phyloP scores from a whole-genome alignment of 805 yeast genomes.

The Candida ponderosae region DNA sequence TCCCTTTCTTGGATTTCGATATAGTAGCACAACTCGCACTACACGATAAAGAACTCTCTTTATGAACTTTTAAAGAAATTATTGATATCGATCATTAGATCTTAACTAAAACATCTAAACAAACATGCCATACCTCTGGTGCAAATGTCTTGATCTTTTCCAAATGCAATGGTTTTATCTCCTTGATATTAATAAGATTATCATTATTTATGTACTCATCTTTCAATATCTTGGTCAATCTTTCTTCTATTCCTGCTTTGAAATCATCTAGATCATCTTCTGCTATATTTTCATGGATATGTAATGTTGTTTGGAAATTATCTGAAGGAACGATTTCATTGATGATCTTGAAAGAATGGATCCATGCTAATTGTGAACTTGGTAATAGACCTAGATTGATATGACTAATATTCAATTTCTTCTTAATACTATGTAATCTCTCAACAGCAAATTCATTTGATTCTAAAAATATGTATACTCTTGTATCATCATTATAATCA shows the following conservation, averaged over 20 bases:
- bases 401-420: slow-evolving; percentile 33
- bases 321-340: slow-evolving; percentile 2
- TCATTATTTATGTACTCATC: neutral
- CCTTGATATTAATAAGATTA: neutral
- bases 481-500: slow-evolving; percentile 13
- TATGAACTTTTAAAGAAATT: no score
- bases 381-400: slow-evolving; percentile 80
- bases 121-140: slow-evolving; percentile 79
- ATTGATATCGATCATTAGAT: no score
- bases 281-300: slow-evolving; percentile 72
- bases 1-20: no score
- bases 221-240: slow-evolving; percentile 1
- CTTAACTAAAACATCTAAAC: slow-evolving; percentile 33
- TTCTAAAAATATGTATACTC: slow-evolving; percentile 46
- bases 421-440: slow-evolving; percentile 27
- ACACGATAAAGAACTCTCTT: no score
- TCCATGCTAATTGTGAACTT: slow-evolving; percentile 57
- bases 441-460: slow-evolving; percentile 44
- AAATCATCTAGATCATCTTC: slow-evolving; percentile 26
- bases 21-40: no score
- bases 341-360: slow-evolving; percentile 26
- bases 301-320: slow-evolving; percentile 28
- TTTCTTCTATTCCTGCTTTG: slow-evolving; percentile 2
- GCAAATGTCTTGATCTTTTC: slow-evolving; percentile 80
- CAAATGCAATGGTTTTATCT: slow-evolving; percentile 25